These are phyloP conservation scores for Diaporthe vexans DNA, from an alignment of 2,329 filamentous ascomycete species.

Conservation along the genomic window DNA sequence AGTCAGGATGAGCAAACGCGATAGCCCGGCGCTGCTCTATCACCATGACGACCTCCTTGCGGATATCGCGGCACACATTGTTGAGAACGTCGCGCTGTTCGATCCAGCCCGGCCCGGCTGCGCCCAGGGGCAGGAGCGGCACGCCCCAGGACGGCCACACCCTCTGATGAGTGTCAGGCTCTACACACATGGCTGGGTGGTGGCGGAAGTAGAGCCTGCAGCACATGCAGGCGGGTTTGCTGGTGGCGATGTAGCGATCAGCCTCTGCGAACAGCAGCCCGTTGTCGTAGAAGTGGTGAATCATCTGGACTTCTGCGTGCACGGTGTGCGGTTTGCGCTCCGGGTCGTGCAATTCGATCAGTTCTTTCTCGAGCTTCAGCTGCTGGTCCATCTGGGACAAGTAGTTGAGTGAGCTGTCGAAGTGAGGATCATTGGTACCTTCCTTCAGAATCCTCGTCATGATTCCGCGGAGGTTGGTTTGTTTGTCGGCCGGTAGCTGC, in stretches of 20 bases:
- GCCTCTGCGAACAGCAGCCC: slow-evolving; percentile 52
- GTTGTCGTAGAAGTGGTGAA: slow-evolving; percentile 59
- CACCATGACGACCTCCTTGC: slow-evolving; percentile 18
- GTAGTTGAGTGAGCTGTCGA: slow-evolving; percentile 38
- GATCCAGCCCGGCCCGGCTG: background rate
- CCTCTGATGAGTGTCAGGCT: slow-evolving; percentile 56
- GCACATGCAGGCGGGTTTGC: slow-evolving; percentile 65
- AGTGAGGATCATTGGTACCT: slow-evolving; percentile 31
- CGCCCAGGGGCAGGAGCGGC: background rate
- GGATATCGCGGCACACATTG: background rate
- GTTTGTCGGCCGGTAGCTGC: slow-evolving; percentile 47
- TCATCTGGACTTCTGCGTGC: slow-evolving; percentile 62
- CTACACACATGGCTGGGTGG: slow-evolving; percentile 52
- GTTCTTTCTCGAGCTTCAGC: slow-evolving; percentile 43
- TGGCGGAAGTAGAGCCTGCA: slow-evolving; percentile 60
- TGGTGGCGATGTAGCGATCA: slow-evolving; percentile 64
- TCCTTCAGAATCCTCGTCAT: slow-evolving; percentile 50
- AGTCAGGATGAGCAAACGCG: slow-evolving; percentile 11
- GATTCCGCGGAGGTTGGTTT: slow-evolving; percentile 50
- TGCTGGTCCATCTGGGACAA: slow-evolving; percentile 49
- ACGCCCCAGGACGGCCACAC: slow-evolving; percentile 58
- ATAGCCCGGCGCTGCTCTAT: slow-evolving; percentile 2
- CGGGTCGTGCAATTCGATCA: slow-evolving; percentile 48
- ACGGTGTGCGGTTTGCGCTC: slow-evolving; percentile 49
- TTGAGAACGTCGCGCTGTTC: slow-evolving; percentile 15